phyloP scores from a whole-genome alignment of 345 rosid genomes.

The Boechera stricta region DNA sequence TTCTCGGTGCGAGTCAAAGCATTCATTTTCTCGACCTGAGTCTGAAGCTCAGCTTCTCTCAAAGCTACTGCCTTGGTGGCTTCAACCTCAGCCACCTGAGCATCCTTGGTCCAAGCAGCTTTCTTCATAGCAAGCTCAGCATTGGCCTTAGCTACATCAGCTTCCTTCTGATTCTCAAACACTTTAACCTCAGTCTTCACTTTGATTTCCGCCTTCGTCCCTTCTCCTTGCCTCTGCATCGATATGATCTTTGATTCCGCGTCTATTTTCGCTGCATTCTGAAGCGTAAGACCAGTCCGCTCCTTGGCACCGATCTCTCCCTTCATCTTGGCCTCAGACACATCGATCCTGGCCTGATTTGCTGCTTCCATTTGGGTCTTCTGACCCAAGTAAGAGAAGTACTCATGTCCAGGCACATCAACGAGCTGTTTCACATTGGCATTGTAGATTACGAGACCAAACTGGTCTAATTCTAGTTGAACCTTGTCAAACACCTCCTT shows the following conservation, averaged over 20 bases:
- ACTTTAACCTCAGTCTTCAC: conserved; percentile 68
- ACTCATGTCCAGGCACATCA: conserved; percentile 83
- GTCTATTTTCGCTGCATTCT: conserved; percentile 78
- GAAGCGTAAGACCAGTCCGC: conserved; percentile 64
- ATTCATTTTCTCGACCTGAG: conserved; percentile 76
- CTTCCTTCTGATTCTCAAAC: conserved; percentile 74
- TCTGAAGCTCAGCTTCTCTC: conserved; percentile 78
- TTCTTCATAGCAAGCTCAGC: conserved; percentile 71
- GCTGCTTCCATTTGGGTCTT: conserved; percentile 91
- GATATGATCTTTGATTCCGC: conserved; percentile 75
- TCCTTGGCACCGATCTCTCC: conserved; percentile 76
- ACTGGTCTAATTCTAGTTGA: conserved; percentile 77
- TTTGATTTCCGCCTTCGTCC: conserved; percentile 68
- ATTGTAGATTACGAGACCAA: conserved; percentile 71
- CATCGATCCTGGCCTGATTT: conserved; percentile 77
- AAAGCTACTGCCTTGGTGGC: conserved; percentile 68
- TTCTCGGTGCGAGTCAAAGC: conserved; percentile 68
- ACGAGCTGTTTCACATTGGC: conserved; percentile 86
- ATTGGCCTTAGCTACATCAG: conserved; percentile 76
- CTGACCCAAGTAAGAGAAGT: conserved; percentile 81
- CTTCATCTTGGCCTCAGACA: conserved; percentile 78
- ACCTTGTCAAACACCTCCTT: conserved; percentile 78
- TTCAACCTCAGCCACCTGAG: conserved; percentile 79
- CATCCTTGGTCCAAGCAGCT: conserved; percentile 66
- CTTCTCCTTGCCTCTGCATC: conserved; percentile 65